Base-by-base conservation (phyloP, 768 basidiomycete genomes). In the Lyophyllum decastes region DNA sequence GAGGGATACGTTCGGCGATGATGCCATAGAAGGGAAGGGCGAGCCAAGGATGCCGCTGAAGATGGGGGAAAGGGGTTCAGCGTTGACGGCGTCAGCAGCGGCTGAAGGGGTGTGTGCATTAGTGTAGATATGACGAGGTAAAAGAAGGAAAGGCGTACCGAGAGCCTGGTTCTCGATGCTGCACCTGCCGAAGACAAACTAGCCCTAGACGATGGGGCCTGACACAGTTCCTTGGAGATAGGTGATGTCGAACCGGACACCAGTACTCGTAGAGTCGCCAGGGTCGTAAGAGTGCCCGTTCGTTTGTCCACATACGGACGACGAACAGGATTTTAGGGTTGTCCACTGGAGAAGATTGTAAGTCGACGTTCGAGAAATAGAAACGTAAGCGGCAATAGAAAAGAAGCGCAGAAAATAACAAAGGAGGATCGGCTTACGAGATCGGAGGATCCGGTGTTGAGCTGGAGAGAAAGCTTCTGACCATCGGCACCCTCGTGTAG, bases 401-500 rank as follows among this genome's bases (percentile, higher is more conserved):
- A 41, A 41, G n/a, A 41, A 27, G 27, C 6, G 34, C 22, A 19
- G 14, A 27, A 10, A 25, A 24, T 19, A 38, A n/a, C 8, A 22
- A 53, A 34, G 46, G 40, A 27, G 59, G 51, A 22, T 24, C 54
- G 38, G 75, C 83, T 63, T 57, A 91, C 90, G 24, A 91, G 76
- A 72, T 94, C 91, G 0, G 89, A 89, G 0, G 92, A 92, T 26
- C 92, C 92, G 0, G 88, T 90, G 64, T 94, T 92, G 35, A 93
- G 80, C 66, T 92, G 90, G 2, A 92, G 72, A 6, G 81, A 84
- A 22, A 88, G 71, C 22, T 77, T 78, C 54, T 88, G 80, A 30
- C 66, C 66, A 9, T 67, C 70, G 7, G 69, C 52, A 11, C 90
- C 89, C 22, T 69, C 2, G 85, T 85, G 67, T 92, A 92, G 4